Base-by-base conservation (phyloP, 768 basidiomycete species). In the Mycena latifolia region DNA sequence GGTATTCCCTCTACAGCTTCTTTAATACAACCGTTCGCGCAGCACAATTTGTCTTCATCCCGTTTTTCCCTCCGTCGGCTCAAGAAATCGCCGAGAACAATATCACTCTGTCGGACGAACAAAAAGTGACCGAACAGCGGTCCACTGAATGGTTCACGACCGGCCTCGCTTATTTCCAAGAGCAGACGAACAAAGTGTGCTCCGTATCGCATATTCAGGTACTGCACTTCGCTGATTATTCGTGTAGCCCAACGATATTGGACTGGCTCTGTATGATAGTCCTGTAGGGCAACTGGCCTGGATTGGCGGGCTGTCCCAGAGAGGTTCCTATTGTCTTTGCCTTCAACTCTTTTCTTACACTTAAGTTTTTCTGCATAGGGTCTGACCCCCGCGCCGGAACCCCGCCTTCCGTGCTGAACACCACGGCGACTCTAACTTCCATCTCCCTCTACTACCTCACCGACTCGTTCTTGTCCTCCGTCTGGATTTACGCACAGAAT, bases 281-380 rank as follows among this genome's bases (percentile, higher is more conserved):
- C 74, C 75, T 8, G 54, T n/a, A n/a, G n/a, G n/a, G n/a, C n/a
- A n/a, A n/a, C n/a, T n/a, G n/a, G n/a, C n/a, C n/a, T n/a, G n/a
- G n/a, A n/a, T 76, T 0, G 75, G 71, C 7, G 62, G 70, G 22
- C 71, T 76, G 17, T 57, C 72, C 2, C 74, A 69, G 69, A 69
- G 75, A 5, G 74, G 71, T 70, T n/a, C 20, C 55, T 58, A 31
- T 53, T 47, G 15, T 37, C n/a, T 18, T 17, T 41, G 15, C 17
- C 39, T 24, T 17, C 45, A 8, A 28, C 9, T 37, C 8, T 15
- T 37, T 9, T 37, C 37, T 3, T 17, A 37, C 37, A 9, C 37
- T 9, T 14, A 3, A 3, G 8, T 37, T 37, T 17, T 9, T 3
- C 9, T 28, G 8, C 20, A 39, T 20, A 66, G 54, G 68, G 66